Conservation (phyloP, 2,329 filamentous ascomycete genomes). For the Neonectria sp. region DNA sequence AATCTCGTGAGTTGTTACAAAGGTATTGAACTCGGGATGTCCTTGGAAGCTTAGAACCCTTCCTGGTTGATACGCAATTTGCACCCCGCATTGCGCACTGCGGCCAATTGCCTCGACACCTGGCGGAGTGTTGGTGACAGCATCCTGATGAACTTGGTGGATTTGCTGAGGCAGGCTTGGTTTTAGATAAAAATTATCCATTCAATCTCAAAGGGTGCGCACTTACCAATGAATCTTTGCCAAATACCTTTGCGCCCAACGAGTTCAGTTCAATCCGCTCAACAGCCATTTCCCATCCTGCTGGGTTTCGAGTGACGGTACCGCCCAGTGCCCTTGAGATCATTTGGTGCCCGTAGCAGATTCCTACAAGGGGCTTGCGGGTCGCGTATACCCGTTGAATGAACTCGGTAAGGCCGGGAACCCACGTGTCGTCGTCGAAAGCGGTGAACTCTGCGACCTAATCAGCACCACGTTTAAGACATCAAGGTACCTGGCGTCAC, state of each 20-base stretch:
- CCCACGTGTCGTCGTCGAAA: constrained; percentile 30
- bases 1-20: constrained; percentile 19
- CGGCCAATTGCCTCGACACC: constrained; percentile 24
- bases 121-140: constrained; percentile 21
- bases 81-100: constrained; percentile 25
- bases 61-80: constrained; percentile 29
- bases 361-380: constrained; percentile 30
- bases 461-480: neutral
- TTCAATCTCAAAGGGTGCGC: neutral
- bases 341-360: constrained; percentile 40
- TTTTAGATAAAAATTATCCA: neutral
- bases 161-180: constrained; percentile 7
- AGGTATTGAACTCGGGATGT: constrained; percentile 31
- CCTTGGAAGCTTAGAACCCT: constrained; percentile 30
- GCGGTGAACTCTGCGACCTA: constrained; percentile 22
- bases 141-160: constrained; percentile 31
- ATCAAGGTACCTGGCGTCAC: neutral
- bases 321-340: constrained; percentile 37
- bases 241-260: constrained; percentile 23
- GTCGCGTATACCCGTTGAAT: constrained; percentile 22
- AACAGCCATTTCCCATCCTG: constrained; percentile 33
- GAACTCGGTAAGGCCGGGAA: constrained; percentile 21
- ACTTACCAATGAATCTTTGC: constrained; percentile 23
- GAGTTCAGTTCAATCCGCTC: constrained; percentile 16
- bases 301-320: constrained; percentile 21